Percentiles rank a stretch among this genome's conserved stretches.
phyloP scores from a whole-genome alignment of 1,139 yeast genomes.

The Chernovozyma aurita region DNA sequence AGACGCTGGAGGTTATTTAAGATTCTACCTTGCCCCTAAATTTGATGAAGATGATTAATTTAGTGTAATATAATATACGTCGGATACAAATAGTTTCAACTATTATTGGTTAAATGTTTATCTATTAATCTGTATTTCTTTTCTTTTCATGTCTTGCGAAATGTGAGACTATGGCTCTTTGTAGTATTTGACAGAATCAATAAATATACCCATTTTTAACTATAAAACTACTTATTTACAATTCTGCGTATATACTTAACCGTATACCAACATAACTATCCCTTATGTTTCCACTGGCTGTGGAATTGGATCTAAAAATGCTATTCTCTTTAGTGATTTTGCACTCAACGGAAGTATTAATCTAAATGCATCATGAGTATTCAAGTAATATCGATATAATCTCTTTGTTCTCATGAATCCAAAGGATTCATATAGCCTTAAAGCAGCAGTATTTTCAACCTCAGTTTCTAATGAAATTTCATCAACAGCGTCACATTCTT shows the following conservation, averaged over 20 bases:
- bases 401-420: conserved; percentile 84
- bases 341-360: conserved; percentile 47
- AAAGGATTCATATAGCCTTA: conserved; percentile 73
- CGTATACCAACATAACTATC: neutral
- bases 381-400: conserved; percentile 79
- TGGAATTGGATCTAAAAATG: conserved; percentile 22
- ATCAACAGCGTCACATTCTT: conserved; percentile 57
- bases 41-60: conserved; percentile 79
- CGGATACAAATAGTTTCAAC: too few species aligned
- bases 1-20: conserved; percentile 82
- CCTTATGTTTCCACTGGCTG: neutral
- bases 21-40: conserved; percentile 97
- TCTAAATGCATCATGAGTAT: conserved; percentile 89
- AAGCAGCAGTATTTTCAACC: conserved; percentile 73
- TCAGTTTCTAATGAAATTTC: conserved; percentile 92
- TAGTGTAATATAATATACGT: too few species aligned
- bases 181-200: too few species aligned
- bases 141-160: too few species aligned
- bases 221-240: too few species aligned
- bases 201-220: neutral
- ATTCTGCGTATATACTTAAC: too few species aligned
- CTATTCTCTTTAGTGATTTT: conserved; percentile 26
- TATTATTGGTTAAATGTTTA: too few species aligned
- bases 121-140: too few species aligned
- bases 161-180: too few species aligned